phyloP scores from a whole-genome alignment of 2,329 filamentous ascomycete species.

The Talaromyces marneffei region DNA sequence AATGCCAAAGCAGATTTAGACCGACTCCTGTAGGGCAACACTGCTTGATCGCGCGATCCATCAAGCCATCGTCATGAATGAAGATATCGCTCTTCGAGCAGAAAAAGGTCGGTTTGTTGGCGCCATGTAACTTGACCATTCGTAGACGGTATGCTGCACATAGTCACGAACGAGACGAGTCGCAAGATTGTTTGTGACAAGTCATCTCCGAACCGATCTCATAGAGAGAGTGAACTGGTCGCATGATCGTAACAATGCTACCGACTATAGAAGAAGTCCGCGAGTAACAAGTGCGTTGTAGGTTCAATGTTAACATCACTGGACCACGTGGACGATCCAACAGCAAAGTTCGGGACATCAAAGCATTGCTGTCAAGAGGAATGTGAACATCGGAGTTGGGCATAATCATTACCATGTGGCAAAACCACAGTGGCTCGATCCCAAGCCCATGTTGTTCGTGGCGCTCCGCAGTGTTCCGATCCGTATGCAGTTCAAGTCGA shows the following conservation, averaged over 20 bases:
- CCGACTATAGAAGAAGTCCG: not conserved
- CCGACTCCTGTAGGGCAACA: not conserved
- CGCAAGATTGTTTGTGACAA: not conserved
- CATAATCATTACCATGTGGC: slow-evolving; percentile 11
- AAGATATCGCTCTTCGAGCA: not conserved
- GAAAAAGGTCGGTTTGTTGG: not conserved
- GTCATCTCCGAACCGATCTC: not conserved
- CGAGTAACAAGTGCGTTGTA: not conserved
- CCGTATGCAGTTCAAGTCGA: not conserved
- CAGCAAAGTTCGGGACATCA: not conserved
- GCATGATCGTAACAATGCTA: not conserved
- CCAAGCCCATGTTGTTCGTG: not conserved
- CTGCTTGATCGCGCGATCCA: not conserved
- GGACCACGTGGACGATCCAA: not conserved
- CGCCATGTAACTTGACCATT: not conserved
- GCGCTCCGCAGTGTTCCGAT: not conserved
- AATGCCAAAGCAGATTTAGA: not conserved
- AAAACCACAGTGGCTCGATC: not conserved
- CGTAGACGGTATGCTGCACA: not conserved
- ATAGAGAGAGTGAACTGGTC: not conserved
- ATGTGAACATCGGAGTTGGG: slow-evolving; percentile 2
- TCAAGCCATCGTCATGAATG: not conserved
- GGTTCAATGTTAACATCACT: not conserved
- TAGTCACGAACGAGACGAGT: not conserved
- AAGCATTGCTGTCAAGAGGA: not conserved